A percentile compares a stretch with the other conserved stretches of the same genome.
phyloP scores from a whole-genome alignment of 345 rosid species.

The Eucalyptus paniculata region DNA sequence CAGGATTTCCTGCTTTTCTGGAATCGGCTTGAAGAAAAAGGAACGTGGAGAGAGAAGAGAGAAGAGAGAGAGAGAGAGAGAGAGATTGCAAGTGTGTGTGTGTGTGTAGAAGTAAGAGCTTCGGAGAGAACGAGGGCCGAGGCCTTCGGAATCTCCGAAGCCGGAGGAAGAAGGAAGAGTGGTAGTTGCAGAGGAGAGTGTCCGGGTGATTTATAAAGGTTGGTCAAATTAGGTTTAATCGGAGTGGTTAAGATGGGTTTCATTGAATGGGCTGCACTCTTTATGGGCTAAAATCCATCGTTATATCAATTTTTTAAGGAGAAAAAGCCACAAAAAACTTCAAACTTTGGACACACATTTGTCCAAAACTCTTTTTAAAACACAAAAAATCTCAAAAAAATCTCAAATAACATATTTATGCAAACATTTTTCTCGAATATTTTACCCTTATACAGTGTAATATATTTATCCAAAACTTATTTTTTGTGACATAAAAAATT shows the following conservation, averaged over 20 bases:
- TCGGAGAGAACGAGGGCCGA: slow-evolving; percentile 44
- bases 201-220: background rate
- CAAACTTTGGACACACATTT: too few species aligned
- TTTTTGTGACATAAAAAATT: too few species aligned
- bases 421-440: too few species aligned
- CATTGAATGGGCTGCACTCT: background rate
- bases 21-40: background rate
- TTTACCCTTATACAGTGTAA: too few species aligned
- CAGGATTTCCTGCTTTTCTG: background rate
- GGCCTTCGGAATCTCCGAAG: slow-evolving; percentile 73
- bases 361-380: too few species aligned
- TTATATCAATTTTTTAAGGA: background rate
- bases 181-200: background rate
- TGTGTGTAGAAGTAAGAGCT: background rate
- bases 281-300: background rate
- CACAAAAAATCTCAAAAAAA: too few species aligned
- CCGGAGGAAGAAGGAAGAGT: slow-evolving; percentile 6
- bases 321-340: too few species aligned
- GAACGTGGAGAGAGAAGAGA: background rate
- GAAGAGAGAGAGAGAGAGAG: background rate
- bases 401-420: too few species aligned
- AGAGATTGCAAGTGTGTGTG: background rate
- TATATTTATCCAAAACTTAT: too few species aligned
- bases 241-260: background rate
- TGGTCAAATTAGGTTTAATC: background rate